A percentile compares a stretch with the other conserved stretches of the same genome.
These are phyloP conservation scores for Metarhizium album DNA, from an alignment of 2,329 filamentous ascomycete genomes.

Conservation along the genomic window DNA sequence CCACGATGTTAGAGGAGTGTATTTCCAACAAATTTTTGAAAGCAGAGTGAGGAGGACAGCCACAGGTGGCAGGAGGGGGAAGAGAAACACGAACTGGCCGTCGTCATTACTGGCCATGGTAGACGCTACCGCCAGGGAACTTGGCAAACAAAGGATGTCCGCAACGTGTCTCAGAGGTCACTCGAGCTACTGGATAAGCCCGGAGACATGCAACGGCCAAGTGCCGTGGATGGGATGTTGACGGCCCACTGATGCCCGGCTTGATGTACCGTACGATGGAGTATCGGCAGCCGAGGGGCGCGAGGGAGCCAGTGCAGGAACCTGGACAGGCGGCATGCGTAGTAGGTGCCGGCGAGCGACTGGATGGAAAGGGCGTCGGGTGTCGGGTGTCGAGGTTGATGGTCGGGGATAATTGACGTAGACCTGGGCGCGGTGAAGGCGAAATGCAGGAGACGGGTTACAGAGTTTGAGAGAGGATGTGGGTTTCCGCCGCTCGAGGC, in stretches of 20 bases:
- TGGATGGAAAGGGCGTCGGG: neutral
- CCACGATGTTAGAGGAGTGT: neutral
- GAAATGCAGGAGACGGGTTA: neutral
- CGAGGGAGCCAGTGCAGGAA: conserved; percentile 4
- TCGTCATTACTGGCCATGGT: conserved; percentile 46
- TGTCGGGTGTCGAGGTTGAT: neutral
- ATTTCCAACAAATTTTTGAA: neutral
- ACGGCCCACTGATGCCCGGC: conserved; percentile 5
- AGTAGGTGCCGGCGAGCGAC: neutral
- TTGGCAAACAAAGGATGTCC: neutral
- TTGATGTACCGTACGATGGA: neutral
- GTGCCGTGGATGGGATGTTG: neutral
- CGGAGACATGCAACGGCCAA: neutral
- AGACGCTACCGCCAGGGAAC: conserved; percentile 6
- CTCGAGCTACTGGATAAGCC: neutral
- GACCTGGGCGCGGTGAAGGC: neutral
- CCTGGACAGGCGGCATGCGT: conserved; percentile 4
- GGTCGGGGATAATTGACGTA: neutral
- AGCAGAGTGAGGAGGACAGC: neutral
- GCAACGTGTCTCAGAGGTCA: neutral
- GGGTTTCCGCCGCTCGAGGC: neutral
- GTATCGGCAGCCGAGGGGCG: conserved; percentile 6
- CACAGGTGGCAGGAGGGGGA: neutral
- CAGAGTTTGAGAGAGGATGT: neutral
- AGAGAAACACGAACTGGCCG: conserved; percentile 30